Evolutionary conservation across 108 stramenopile species (phyloP).

Genomic region (Epithemia pelagica): DNA sequence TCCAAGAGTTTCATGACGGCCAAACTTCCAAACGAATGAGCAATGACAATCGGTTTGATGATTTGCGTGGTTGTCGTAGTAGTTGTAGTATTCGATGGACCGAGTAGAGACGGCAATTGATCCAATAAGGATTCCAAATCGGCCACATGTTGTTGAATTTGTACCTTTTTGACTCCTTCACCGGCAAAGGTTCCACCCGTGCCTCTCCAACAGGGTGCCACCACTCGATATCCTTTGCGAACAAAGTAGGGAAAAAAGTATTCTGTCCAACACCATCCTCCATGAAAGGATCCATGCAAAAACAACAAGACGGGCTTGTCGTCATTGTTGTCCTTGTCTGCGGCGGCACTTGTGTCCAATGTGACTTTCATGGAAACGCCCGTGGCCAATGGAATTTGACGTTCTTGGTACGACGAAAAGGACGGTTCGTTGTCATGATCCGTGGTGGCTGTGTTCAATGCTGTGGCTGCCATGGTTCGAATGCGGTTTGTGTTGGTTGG

Average conservation of each 20-base stretch:
- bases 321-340: background rate
- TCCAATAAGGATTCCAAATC: slow-evolving; percentile 41
- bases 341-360: background rate
- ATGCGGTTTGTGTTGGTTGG: too few relatives aligned
- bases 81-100: background rate
- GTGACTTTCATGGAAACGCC: slow-evolving; percentile 23
- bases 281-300: slow-evolving; percentile 70
- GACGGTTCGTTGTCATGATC: too few relatives aligned
- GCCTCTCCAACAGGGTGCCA: slow-evolving; percentile 52
- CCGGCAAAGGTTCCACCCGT: slow-evolving; percentile 62
- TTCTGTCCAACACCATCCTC: slow-evolving; percentile 67
- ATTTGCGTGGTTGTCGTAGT: background rate
- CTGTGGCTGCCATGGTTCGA: too few relatives aligned
- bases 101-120: slow-evolving; percentile 7
- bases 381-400: slow-evolving; percentile 13
- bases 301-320: slow-evolving; percentile 47
- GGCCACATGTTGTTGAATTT: slow-evolving; percentile 39
- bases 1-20: slow-evolving; percentile 57
- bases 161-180: slow-evolving; percentile 60
- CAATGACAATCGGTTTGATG: slow-evolving; percentile 36
- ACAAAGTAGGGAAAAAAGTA: slow-evolving; percentile 45
- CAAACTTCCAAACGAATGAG: slow-evolving; percentile 56
- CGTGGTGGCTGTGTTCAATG: too few relatives aligned
- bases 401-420: slow-evolving; percentile 1
- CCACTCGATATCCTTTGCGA: slow-evolving; percentile 36